Evolutionary conservation across 1,284 basidiomycete species (phyloP).

Genomic region (Sporisorium reilianum): DNA sequence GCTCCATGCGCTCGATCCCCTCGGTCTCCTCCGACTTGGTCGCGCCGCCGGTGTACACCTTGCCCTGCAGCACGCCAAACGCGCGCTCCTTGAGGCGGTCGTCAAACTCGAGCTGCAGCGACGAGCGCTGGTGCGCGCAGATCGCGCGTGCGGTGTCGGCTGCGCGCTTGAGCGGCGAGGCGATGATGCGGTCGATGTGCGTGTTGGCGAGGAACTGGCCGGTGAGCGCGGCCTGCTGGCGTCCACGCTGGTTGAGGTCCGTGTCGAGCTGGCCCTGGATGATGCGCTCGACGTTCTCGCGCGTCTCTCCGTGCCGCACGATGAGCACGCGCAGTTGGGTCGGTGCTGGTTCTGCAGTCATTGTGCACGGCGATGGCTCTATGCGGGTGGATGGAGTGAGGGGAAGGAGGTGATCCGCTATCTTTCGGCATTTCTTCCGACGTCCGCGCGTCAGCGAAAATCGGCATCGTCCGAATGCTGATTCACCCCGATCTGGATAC

Average conservation of each 20-base stretch:
- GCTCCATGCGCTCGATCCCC: slow-evolving; percentile 57
- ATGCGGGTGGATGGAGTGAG: background rate
- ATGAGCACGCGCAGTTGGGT: slow-evolving; percentile 51
- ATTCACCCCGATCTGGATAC: background rate
- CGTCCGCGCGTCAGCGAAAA: too few relatives aligned
- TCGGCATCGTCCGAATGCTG: too few relatives aligned
- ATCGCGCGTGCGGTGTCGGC: slow-evolving; percentile 45
- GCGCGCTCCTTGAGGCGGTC: slow-evolving; percentile 60
- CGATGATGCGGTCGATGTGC: slow-evolving; percentile 58
- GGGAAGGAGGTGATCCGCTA: background rate
- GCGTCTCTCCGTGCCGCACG: slow-evolving; percentile 66
- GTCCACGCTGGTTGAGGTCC: slow-evolving; percentile 57
- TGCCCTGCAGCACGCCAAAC: slow-evolving; percentile 64
- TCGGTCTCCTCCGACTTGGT: slow-evolving; percentile 57
- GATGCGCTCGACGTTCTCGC: slow-evolving; percentile 64
- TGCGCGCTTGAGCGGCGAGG: slow-evolving; percentile 59
- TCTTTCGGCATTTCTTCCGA: background rate
- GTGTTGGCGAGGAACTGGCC: slow-evolving; percentile 48
- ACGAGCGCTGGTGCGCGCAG: slow-evolving; percentile 11
- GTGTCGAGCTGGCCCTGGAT: slow-evolving; percentile 68
- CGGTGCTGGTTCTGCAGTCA: slow-evolving; percentile 6
- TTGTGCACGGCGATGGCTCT: background rate
- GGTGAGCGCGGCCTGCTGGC: slow-evolving; percentile 55
- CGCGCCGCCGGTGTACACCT: slow-evolving; percentile 48
- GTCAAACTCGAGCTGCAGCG: slow-evolving; percentile 40